These are phyloP conservation scores for Lasiodiplodia sp. DNA, from an alignment of 2,329 filamentous ascomycete species.

Conservation along the genomic window DNA sequence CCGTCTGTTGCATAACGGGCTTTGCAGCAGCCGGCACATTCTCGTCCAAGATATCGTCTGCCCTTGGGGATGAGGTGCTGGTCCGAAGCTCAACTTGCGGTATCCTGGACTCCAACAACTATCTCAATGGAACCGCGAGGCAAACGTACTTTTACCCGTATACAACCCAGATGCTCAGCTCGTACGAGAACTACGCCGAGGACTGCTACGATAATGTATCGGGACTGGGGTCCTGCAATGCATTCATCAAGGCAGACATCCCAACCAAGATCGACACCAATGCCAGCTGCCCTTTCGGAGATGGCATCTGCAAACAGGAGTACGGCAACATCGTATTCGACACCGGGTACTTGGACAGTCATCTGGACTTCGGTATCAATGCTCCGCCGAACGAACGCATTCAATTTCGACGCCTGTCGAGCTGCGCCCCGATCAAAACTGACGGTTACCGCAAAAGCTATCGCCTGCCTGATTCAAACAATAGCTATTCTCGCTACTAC, in stretches of 20 bases:
- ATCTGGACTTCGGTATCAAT: slow-evolving; percentile 38
- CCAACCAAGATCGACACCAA: slow-evolving; percentile 26
- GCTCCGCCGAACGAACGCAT: slow-evolving; percentile 32
- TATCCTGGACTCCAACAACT: too few species aligned
- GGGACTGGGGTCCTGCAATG: slow-evolving; percentile 17
- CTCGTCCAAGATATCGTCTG: slow-evolving; percentile 43
- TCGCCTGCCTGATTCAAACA: not conserved
- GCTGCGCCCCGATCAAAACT: slow-evolving; percentile 32
- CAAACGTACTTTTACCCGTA: not conserved
- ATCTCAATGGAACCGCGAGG: too few species aligned
- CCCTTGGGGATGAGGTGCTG: slow-evolving; percentile 42
- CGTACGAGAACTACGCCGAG: slow-evolving; percentile 4
- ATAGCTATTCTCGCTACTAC: not conserved
- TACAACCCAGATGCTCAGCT: slow-evolving; percentile 23
- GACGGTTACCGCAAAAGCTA: slow-evolving; percentile 20
- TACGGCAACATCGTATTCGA: slow-evolving; percentile 34
- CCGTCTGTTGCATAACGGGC: slow-evolving; percentile 33
- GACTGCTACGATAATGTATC: slow-evolving; percentile 30
- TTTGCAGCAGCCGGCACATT: slow-evolving; percentile 42
- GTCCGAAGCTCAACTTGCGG: slow-evolving; percentile 41
- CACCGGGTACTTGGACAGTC: slow-evolving; percentile 35
- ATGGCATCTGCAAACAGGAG: slow-evolving; percentile 29
- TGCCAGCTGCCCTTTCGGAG: slow-evolving; percentile 33
- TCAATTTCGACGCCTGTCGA: slow-evolving; percentile 12
- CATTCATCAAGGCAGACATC: slow-evolving; percentile 25